These are phyloP conservation scores for Amanita jacksonii DNA, from an alignment of 768 basidiomycete species.

Conservation along the genomic window DNA sequence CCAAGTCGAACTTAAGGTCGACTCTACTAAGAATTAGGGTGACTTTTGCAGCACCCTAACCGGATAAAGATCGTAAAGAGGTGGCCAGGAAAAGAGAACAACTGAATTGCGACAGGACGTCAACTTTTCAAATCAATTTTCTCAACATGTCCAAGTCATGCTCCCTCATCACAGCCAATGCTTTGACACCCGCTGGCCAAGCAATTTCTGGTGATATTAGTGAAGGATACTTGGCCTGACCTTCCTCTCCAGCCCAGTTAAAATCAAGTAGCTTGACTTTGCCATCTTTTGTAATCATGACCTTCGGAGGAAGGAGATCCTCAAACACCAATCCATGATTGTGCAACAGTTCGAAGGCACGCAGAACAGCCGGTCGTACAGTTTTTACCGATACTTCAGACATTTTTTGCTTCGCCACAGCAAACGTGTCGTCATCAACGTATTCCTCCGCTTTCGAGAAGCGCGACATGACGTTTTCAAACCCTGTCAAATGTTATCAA, in stretches of 20 bases:
- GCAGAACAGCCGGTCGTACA: not conserved
- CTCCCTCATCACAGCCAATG: not conserved
- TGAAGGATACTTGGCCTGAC: not conserved
- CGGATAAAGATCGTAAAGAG: no score
- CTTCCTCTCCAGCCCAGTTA: conserved; percentile 19
- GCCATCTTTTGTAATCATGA: conserved; percentile 17
- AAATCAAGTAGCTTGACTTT: conserved; percentile 17
- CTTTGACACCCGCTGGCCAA: not conserved
- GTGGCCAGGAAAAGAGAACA: no score
- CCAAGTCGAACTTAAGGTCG: no score
- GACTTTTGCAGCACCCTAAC: no score
- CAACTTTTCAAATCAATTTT: no score
- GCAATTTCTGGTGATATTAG: not conserved
- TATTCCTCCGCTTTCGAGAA: conserved; percentile 4
- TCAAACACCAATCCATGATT: conserved; percentile 29
- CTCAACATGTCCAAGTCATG: no score
- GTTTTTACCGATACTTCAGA: no score
- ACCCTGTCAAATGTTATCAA: conserved; percentile 4
- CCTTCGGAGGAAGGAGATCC: conserved; percentile 24
- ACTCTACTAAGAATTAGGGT: no score
- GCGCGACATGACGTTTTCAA: conserved; percentile 1
- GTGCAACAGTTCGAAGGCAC: no score
- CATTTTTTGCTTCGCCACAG: not conserved
- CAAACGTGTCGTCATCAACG: not conserved
- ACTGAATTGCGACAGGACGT: no score